Conservation (phyloP, 2,329 filamentous ascomycete genomes). For the Xylariomycetidae sp. region DNA sequence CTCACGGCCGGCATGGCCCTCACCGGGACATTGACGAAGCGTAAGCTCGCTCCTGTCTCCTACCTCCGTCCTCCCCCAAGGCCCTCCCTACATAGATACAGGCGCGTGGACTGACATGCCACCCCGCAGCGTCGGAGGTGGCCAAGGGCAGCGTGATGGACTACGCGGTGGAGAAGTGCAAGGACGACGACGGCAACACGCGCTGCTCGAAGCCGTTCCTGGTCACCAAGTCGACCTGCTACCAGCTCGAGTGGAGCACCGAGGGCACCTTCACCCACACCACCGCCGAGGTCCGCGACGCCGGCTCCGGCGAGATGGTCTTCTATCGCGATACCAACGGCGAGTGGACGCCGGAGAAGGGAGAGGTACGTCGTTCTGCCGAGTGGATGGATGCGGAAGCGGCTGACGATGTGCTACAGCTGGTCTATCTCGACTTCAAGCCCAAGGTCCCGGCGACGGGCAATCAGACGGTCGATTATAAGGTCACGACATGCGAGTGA, state of each 20-base stretch:
- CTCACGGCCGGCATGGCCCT: conserved; percentile 22
- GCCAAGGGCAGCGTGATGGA: conserved; percentile 33
- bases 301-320: conserved; percentile 33
- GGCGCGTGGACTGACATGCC: background rate
- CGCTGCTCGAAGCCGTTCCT: conserved; percentile 36
- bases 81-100: background rate
- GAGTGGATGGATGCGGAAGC: too few species aligned
- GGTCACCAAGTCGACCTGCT: conserved; percentile 32
- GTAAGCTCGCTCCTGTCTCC: conserved; percentile 10
- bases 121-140: conserved; percentile 17
- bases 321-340: conserved; percentile 40
- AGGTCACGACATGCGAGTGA: conserved; percentile 31
- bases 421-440: conserved; percentile 40
- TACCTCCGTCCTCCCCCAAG: background rate
- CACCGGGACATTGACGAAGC: conserved; percentile 14
- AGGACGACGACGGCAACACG: conserved; percentile 32
- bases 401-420: conserved; percentile 8
- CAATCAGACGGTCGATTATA: conserved; percentile 38
- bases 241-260: conserved; percentile 35
- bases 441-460: conserved; percentile 38
- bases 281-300: conserved; percentile 20
- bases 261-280: conserved; percentile 33
- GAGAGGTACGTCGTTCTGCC: conserved; percentile 26
- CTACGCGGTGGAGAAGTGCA: conserved; percentile 35
- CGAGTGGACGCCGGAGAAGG: conserved; percentile 38